Evolutionary conservation across 768 basidiomycete species (phyloP), one percentile per base, ranked within the genome.

Genomic region (Podaxis sp.): DNA sequence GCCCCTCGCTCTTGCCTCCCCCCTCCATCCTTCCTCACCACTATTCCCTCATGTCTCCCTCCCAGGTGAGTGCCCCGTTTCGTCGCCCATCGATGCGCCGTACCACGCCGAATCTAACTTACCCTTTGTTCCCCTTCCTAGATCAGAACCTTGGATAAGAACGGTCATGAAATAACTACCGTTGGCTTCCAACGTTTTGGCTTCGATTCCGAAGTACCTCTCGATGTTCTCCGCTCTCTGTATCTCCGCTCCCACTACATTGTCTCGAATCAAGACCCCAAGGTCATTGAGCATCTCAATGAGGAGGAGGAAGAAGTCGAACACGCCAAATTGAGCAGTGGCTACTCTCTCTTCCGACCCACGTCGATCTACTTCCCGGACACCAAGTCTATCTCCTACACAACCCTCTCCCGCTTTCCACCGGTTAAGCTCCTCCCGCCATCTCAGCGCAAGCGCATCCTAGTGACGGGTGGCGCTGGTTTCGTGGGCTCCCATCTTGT

Each of bases 401-500:
- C 93, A 52, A 94, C 94, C 25, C 85, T 96, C 61, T 87, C 91
- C 58, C 89, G 92, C 49, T 99, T 95, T 75, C 93, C 95, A 9
- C 94, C 96, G 3, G 96, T 99, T 64, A 93, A 86, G 69, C 86
- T 95, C 53, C 85, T 99, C 52, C 75, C 93, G 9, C 86, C 91
- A 22, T 80, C 86, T 2, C 74, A 79, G 64, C 86, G 94, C 69
- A 97, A 96, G 77, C 90, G 96, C 63, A 79, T 98, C 68, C 85
- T 99, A 43, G 90, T 98, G 68, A 98, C 96, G 22, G 96, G 96
- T 63, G 96, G 97, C 46, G 97, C 96, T 40, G 97, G 97, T n/a
- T 99, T 99, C 74, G 96, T 99, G 63, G 97, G 97, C 15, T 96
- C 94, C 36, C 97, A 99, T 77, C 87, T 99, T 53, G 93, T 99